Evolutionary conservation across 441 rosid species (phyloP).

Genomic region (Adansonia gregorii): DNA sequence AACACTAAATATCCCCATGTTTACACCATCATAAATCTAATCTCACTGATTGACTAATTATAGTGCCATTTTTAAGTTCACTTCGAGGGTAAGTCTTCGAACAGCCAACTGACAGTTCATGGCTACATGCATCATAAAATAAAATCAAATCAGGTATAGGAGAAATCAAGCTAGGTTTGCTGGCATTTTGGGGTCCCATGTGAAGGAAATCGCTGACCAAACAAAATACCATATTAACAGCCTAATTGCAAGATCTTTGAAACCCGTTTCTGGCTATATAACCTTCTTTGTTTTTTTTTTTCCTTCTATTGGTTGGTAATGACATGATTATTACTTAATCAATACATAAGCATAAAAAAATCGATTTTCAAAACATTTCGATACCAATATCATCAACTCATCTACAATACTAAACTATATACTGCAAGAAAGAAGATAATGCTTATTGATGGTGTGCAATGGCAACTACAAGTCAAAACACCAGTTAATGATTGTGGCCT

Average conservation of each 20-base stretch:
- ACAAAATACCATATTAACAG: neutral
- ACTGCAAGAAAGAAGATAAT: neutral
- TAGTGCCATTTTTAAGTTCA: neutral
- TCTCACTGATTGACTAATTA: too few species aligned
- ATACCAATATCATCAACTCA: neutral
- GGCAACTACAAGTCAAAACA: neutral
- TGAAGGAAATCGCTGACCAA: conserved; percentile 7
- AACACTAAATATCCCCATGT: neutral
- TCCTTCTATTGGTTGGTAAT: too few species aligned
- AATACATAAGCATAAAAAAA: neutral
- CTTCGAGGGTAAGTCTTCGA: neutral
- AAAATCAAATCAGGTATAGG: neutral
- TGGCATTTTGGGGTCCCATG: conserved; percentile 17
- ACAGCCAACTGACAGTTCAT: conserved; percentile 8
- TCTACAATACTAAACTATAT: neutral
- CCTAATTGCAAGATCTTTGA: neutral
- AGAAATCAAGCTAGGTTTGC: neutral
- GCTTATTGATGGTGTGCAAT: conserved; percentile 3
- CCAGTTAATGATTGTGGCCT: neutral
- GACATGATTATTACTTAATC: neutral
- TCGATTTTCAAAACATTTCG: neutral
- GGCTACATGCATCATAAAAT: neutral
- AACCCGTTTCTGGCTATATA: neutral
- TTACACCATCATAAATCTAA: neutral
- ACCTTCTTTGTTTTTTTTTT: neutral